A percentile compares a stretch with the other conserved stretches of the same genome.
These are phyloP conservation scores for Saccharomycopsis sp. DNA, from an alignment of 805 yeast genomes.

Conservation along the genomic window DNA sequence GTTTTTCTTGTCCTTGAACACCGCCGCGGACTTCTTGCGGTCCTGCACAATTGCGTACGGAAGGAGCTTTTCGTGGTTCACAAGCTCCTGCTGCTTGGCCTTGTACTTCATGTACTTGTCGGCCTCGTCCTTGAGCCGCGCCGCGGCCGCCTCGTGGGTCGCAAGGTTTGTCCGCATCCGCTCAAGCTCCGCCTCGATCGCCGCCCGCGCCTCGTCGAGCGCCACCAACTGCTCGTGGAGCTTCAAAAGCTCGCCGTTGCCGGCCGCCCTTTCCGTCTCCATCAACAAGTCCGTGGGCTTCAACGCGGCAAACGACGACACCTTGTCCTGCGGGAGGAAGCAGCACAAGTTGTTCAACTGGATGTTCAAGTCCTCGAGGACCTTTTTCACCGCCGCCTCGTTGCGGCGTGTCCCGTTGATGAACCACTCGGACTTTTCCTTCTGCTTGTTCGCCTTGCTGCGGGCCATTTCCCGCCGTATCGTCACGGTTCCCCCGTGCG, in stretches of 20 bases:
- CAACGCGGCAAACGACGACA: conserved; percentile 82
- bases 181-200: conserved; percentile 32
- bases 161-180: conserved; percentile 28
- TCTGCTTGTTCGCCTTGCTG: conserved; percentile 28
- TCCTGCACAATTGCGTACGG: conserved; percentile 45
- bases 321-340: conserved; percentile 91
- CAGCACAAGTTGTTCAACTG: conserved; percentile 91
- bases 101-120: conserved; percentile 40
- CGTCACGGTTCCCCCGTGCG: conserved; percentile 30
- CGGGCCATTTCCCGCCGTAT: conserved; percentile 40
- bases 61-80: conserved; percentile 39
- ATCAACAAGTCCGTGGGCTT: conserved; percentile 65
- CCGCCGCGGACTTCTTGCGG: conserved; percentile 24
- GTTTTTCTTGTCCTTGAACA: conserved; percentile 25
- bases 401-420: conserved; percentile 36
- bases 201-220: conserved; percentile 39
- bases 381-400: conserved; percentile 40
- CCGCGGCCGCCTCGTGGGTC: conserved; percentile 32
- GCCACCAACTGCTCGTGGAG: conserved; percentile 52
- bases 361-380: conserved; percentile 51
- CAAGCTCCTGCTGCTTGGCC: conserved; percentile 39
- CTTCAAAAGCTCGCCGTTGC: conserved; percentile 47
- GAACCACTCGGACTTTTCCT: conserved; percentile 43
- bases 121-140: conserved; percentile 41
- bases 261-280: conserved; percentile 79